Conservation (phyloP, 345 rosid genomes). For the Salix purpurea region DNA sequence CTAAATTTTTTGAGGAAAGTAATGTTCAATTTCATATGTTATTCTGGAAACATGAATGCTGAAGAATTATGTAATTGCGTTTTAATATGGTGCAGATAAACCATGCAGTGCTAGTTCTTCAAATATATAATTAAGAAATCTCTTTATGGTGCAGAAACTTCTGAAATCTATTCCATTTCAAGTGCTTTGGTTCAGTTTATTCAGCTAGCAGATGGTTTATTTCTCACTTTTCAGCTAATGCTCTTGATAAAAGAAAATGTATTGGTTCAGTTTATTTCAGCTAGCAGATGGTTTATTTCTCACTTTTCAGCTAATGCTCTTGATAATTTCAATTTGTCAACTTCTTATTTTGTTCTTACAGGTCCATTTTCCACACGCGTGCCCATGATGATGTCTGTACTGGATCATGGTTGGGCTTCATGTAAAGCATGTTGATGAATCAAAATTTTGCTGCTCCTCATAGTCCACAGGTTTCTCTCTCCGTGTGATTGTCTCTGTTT, state of each 20-base stretch:
- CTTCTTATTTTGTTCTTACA: conserved; percentile 16
- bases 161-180: conserved; percentile 66
- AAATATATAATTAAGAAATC: not conserved
- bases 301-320: not conserved
- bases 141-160: conserved; percentile 51
- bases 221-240: not conserved
- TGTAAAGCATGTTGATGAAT: conserved; percentile 52
- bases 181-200: conserved; percentile 56
- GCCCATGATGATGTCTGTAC: conserved; percentile 70
- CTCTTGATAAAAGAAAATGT: not conserved
- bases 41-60: conserved; percentile 4
- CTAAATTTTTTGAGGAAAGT: not conserved
- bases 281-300: conserved; percentile 47
- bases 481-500: not conserved
- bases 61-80: not conserved
- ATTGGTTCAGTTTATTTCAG: conserved; percentile 42
- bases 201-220: conserved; percentile 57
- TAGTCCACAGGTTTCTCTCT: not conserved
- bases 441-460: conserved; percentile 61
- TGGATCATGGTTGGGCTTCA: conserved; percentile 75
- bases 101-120: not conserved
- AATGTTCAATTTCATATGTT: not conserved
- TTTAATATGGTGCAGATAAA: not conserved
- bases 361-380: conserved; percentile 56
- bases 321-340: not conserved